Evolutionary conservation across 2,329 filamentous ascomycete species (phyloP).

Genomic region (Fusarium nematophilum): DNA sequence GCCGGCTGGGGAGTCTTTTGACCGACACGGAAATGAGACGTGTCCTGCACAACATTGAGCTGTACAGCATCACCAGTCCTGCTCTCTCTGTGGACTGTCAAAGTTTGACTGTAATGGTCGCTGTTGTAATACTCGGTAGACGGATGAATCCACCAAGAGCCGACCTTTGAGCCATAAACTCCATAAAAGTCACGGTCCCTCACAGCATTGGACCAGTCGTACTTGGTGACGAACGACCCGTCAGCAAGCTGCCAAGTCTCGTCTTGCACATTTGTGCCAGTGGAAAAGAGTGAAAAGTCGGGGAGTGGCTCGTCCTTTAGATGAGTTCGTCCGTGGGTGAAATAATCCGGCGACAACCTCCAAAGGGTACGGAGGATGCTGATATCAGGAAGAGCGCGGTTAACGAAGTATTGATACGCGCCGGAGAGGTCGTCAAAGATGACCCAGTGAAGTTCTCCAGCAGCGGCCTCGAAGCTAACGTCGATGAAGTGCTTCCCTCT

Average conservation of each 20-base stretch:
- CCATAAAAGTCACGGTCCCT: constrained; percentile 27
- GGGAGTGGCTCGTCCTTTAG: constrained; percentile 22
- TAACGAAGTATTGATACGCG: constrained; percentile 26
- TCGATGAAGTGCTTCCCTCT: constrained; percentile 16
- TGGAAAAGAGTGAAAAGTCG: constrained; percentile 8
- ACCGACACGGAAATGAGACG: constrained; percentile 20
- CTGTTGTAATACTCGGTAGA: constrained; percentile 25
- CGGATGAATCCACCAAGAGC: constrained; percentile 25
- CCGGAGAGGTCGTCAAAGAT: constrained; percentile 23
- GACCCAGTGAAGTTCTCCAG: constrained; percentile 24
- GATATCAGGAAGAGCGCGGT: constrained; percentile 13
- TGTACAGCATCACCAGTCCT: constrained; percentile 21
- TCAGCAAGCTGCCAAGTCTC: constrained; percentile 20
- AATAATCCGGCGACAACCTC: constrained; percentile 20
- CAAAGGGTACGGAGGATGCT: constrained; percentile 23
- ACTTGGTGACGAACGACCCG: constrained; percentile 21
- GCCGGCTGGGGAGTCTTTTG: constrained; percentile 10
- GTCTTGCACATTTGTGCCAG: constrained; percentile 13
- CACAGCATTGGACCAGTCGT: constrained; percentile 26
- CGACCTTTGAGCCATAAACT: constrained; percentile 21
- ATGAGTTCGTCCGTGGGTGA: constrained; percentile 22
- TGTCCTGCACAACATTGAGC: constrained; percentile 26
- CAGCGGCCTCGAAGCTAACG: constrained; percentile 1
- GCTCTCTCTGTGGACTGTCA: constrained; percentile 25
- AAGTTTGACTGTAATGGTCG: constrained; percentile 20